phyloP scores from a whole-genome alignment of 768 basidiomycete genomes.

The Podaxis sp. region DNA sequence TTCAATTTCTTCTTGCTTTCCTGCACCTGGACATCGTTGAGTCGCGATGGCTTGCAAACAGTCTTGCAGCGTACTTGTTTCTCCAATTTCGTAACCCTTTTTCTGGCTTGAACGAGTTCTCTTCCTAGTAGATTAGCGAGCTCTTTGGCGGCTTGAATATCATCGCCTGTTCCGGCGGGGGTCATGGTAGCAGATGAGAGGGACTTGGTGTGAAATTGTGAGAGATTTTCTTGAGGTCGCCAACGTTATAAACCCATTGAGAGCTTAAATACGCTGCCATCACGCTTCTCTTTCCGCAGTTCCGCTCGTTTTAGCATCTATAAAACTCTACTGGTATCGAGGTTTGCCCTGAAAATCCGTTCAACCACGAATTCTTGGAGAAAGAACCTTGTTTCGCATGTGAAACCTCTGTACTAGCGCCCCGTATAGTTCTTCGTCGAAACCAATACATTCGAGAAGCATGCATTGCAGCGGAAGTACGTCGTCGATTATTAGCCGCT shows the following conservation, averaged over 20 bases:
- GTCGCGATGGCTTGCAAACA: background rate
- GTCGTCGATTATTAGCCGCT: background rate
- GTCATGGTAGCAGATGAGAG: background rate
- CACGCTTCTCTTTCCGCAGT: background rate
- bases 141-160: background rate
- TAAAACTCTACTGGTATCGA: background rate
- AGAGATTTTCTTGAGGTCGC: background rate
- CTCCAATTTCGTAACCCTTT: background rate
- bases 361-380: background rate
- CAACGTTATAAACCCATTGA: background rate
- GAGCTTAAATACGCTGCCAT: background rate
- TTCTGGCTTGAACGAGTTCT: slow-evolving; percentile 3
- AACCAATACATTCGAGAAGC: background rate
- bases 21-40: background rate
- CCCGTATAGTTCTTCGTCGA: background rate
- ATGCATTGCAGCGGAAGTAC: slow-evolving; percentile 6
- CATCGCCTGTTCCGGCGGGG: background rate
- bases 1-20: background rate
- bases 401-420: background rate
- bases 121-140: slow-evolving; percentile 5
- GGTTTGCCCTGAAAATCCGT: background rate
- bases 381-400: background rate
- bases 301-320: background rate
- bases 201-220: background rate
- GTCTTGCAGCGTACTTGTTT: background rate